These are phyloP conservation scores for Themeda triandra DNA, from an alignment of 176 grass and related monocot genomes.

Conservation along the genomic window DNA sequence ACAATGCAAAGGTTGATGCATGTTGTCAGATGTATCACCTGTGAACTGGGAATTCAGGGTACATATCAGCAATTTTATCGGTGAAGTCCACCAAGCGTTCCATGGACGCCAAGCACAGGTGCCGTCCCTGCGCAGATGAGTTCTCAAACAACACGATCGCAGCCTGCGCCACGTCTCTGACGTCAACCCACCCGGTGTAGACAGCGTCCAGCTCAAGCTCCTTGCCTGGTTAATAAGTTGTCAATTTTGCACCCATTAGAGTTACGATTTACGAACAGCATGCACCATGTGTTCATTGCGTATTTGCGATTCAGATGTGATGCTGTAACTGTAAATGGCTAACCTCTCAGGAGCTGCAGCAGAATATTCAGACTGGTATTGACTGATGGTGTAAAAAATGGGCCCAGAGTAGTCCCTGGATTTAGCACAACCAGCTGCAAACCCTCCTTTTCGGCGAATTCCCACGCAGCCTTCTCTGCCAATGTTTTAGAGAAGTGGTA, in stretches of 20 bases:
- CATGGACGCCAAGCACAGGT: slow-evolving; percentile 42
- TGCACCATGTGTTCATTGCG: neutral
- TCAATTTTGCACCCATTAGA: neutral
- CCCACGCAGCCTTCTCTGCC: slow-evolving; percentile 60
- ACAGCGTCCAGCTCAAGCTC: slow-evolving; percentile 33
- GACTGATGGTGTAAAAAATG: slow-evolving; percentile 28
- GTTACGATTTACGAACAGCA: neutral
- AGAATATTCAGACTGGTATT: slow-evolving; percentile 20
- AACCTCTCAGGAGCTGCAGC: slow-evolving; percentile 34
- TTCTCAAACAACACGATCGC: slow-evolving; percentile 48
- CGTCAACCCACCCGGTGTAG: slow-evolving; percentile 40
- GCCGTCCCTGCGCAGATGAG: slow-evolving; percentile 29
- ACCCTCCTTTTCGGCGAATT: slow-evolving; percentile 40
- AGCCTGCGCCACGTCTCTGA: slow-evolving; percentile 40
- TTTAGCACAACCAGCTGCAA: slow-evolving; percentile 53
- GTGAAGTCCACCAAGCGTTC: slow-evolving; percentile 29
- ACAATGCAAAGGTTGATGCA: neutral
- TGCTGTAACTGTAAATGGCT: neutral
- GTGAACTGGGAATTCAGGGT: slow-evolving; percentile 40
- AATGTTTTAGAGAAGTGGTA: slow-evolving; percentile 61
- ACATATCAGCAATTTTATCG: slow-evolving; percentile 38
- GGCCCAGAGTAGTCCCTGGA: slow-evolving; percentile 47
- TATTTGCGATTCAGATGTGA: neutral
- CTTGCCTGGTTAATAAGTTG: slow-evolving; percentile 14
- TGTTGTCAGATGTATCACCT: slow-evolving; percentile 19